phyloP scores from a whole-genome alignment of 108 stramenopile species.

The Nitzschia sp. region DNA sequence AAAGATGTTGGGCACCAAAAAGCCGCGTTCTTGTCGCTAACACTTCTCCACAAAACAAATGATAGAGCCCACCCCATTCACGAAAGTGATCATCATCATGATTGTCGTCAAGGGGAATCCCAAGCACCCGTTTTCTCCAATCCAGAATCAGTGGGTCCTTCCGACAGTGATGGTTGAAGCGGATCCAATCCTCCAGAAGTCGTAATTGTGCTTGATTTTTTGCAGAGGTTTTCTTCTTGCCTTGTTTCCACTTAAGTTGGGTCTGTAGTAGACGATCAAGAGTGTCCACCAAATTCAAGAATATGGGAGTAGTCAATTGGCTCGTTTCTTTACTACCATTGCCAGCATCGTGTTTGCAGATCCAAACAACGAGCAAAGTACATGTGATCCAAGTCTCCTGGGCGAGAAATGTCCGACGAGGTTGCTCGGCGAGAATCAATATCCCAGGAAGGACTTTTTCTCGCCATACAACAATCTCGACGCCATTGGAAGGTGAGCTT shows the following conservation, averaged over 20 bases:
- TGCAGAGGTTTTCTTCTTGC: neutral
- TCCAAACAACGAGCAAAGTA: neutral
- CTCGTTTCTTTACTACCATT: neutral
- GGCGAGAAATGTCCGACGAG: constrained; percentile 13
- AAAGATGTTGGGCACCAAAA: neutral
- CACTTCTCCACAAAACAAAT: neutral
- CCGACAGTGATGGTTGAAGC: neutral
- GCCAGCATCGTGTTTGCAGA: neutral
- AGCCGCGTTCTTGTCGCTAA: neutral
- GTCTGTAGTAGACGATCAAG: neutral
- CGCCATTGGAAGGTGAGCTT: too few relatives aligned
- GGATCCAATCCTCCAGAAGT: constrained; percentile 1
- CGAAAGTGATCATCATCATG: neutral
- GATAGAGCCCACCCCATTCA: neutral
- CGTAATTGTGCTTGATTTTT: neutral
- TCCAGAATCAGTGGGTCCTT: neutral
- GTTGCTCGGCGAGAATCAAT: neutral
- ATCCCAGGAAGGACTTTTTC: neutral
- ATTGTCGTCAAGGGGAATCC: neutral
- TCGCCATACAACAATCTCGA: neutral
- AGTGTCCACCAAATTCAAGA: neutral
- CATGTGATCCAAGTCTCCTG: constrained; percentile 15
- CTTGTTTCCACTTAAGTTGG: constrained; percentile 7
- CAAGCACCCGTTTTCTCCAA: neutral
- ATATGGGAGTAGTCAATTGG: neutral